These are phyloP conservation scores for Neonectria faginata DNA, from an alignment of 2,329 filamentous ascomycete species.

Conservation along the genomic window DNA sequence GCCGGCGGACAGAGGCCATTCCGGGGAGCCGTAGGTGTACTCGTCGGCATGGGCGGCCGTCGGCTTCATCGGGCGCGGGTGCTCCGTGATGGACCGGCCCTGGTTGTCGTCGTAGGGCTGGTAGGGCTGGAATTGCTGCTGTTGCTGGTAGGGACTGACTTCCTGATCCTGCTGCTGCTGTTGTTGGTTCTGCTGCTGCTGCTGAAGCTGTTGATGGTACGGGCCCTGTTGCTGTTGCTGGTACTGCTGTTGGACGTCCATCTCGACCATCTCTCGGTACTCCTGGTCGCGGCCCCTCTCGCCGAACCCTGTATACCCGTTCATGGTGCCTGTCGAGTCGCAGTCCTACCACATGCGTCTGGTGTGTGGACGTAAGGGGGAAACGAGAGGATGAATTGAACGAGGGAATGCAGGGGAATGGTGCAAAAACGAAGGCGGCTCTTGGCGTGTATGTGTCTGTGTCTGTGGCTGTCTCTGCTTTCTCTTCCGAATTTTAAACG, in stretches of 20 bases:
- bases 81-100: constrained; percentile 45
- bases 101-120: constrained; percentile 42
- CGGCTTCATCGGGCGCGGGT: constrained; percentile 36
- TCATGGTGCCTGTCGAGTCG: constrained; percentile 41
- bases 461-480: neutral
- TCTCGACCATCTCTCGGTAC: constrained; percentile 52
- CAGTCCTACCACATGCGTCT: constrained; percentile 38
- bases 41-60: constrained; percentile 40
- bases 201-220: constrained; percentile 31
- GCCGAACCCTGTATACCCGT: constrained; percentile 42
- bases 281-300: constrained; percentile 41
- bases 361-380: neutral
- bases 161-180: constrained; percentile 18
- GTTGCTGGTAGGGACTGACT: constrained; percentile 21
- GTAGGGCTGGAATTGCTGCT: constrained; percentile 31
- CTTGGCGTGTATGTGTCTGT: neutral
- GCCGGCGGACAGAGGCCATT: constrained; percentile 43
- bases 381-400: neutral
- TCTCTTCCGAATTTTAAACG: constrained; percentile 2
- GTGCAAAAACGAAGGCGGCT: neutral
- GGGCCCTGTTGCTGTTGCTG: constrained; percentile 44
- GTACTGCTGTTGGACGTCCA: constrained; percentile 48
- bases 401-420: neutral
- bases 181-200: constrained; percentile 20
- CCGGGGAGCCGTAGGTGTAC: constrained; percentile 35